Evolutionary conservation across 148 eudicot genomes (phyloP).

Genomic region (Heliamphora exappendiculata): DNA sequence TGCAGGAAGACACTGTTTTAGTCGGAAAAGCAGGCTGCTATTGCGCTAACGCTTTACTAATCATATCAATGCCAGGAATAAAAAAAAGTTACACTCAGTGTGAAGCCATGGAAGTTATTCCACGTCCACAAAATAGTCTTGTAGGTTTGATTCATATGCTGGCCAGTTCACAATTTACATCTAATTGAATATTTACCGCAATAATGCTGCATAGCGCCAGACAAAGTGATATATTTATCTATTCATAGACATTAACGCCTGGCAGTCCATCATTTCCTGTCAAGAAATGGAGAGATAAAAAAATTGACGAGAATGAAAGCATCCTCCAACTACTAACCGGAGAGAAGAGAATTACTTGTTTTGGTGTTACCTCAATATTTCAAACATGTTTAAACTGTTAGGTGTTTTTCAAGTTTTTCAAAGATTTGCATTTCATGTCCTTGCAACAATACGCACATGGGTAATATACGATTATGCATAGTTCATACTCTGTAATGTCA

Average conservation of each 20-base stretch:
- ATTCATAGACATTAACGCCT: too few relatives aligned
- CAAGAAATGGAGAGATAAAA: too few relatives aligned
- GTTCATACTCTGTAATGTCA: not conserved
- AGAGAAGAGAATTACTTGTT: not conserved
- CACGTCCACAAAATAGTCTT: not conserved
- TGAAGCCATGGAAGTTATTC: not conserved
- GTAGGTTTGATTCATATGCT: not conserved
- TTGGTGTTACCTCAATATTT: not conserved
- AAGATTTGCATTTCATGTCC: slow-evolving; percentile 3
- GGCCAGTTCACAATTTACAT: not conserved
- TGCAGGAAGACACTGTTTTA: too few relatives aligned
- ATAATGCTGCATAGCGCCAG: not conserved
- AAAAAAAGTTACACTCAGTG: not conserved
- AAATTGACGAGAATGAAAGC: too few relatives aligned
- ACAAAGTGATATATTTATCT: not conserved
- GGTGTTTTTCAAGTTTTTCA: not conserved
- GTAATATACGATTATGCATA: not conserved
- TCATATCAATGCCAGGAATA: too few relatives aligned
- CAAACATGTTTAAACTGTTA: not conserved
- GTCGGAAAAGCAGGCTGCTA: too few relatives aligned
- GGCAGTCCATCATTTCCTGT: too few relatives aligned
- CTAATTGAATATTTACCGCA: not conserved
- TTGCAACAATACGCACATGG: not conserved
- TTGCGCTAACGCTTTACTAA: not conserved
- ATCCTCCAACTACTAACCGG: not conserved